Evolutionary conservation across 106 monocot genomes (phyloP).

Genomic region (Chionographis japonica): DNA sequence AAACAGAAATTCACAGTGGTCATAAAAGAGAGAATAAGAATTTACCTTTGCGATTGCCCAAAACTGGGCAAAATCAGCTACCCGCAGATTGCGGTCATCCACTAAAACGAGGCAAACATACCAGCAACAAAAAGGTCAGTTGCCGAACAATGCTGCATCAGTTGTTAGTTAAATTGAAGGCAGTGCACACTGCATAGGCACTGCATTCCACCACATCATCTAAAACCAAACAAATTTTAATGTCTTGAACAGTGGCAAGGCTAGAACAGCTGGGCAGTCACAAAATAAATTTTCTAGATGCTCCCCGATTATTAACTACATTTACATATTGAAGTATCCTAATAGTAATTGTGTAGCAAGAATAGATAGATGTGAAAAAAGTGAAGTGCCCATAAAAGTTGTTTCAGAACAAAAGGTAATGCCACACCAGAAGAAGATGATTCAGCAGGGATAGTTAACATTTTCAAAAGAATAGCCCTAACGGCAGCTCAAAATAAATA

Average conservation of each 20-base stretch:
- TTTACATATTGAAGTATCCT: background rate
- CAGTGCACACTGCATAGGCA: slow-evolving; percentile 46
- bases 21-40: slow-evolving; percentile 37
- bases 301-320: background rate
- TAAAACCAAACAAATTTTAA: slow-evolving; percentile 40
- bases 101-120: slow-evolving; percentile 93
- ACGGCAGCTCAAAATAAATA: background rate
- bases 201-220: slow-evolving; percentile 46
- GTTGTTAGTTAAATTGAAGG: slow-evolving; percentile 68
- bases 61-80: slow-evolving; percentile 99
- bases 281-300: slow-evolving; percentile 5
- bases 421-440: no score
- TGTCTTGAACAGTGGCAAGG: slow-evolving; percentile 22
- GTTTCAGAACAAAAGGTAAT: background rate
- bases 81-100: slow-evolving; percentile 99
- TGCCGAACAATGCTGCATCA: slow-evolving; percentile 80
- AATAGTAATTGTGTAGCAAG: background rate
- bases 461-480: no score
- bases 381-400: background rate
- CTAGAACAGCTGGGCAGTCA: slow-evolving; percentile 15
- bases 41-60: slow-evolving; percentile 99
- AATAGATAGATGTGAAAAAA: background rate
- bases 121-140: slow-evolving; percentile 95
- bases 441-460: no score
- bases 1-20: slow-evolving; percentile 34